Conservation (phyloP, 441 rosid species). For the Cnidoscolus chayamansa region DNA sequence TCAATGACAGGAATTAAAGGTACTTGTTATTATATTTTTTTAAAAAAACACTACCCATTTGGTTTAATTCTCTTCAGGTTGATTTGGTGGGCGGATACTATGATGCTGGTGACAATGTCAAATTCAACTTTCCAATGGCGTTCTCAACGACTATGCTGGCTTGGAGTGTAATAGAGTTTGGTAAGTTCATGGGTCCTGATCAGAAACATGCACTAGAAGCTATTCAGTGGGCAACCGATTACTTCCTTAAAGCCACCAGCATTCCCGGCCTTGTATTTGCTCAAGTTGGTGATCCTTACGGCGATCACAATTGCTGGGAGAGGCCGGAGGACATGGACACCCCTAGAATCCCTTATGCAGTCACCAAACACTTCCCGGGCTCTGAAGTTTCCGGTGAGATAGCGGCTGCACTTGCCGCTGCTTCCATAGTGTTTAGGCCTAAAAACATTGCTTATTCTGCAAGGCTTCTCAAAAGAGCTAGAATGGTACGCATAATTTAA, state of each 20-base stretch:
- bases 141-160: constrained; percentile 75
- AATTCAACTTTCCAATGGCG: constrained; percentile 86
- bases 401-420: constrained; percentile 68
- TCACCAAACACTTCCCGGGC: constrained; percentile 62
- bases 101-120: constrained; percentile 87
- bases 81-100: constrained; percentile 84
- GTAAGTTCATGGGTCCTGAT: constrained; percentile 65
- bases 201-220: constrained; percentile 55
- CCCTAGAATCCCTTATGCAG: constrained; percentile 50
- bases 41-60: too few species aligned
- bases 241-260: constrained; percentile 65
- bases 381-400: constrained; percentile 75
- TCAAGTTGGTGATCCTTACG: constrained; percentile 55
- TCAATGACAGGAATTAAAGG: too few species aligned
- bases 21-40: too few species aligned
- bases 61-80: constrained; percentile 18
- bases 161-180: constrained; percentile 80
- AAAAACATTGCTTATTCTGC: constrained; percentile 58
- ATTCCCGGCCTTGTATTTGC: constrained; percentile 73
- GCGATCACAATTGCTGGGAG: constrained; percentile 63
- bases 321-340: constrained; percentile 74
- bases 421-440: constrained; percentile 65
- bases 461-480: constrained; percentile 54
- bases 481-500: constrained; percentile 19
- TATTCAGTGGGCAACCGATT: constrained; percentile 71